phyloP scores from a whole-genome alignment of 1,284 basidiomycete genomes.

The Ustilago vetiveriae region DNA sequence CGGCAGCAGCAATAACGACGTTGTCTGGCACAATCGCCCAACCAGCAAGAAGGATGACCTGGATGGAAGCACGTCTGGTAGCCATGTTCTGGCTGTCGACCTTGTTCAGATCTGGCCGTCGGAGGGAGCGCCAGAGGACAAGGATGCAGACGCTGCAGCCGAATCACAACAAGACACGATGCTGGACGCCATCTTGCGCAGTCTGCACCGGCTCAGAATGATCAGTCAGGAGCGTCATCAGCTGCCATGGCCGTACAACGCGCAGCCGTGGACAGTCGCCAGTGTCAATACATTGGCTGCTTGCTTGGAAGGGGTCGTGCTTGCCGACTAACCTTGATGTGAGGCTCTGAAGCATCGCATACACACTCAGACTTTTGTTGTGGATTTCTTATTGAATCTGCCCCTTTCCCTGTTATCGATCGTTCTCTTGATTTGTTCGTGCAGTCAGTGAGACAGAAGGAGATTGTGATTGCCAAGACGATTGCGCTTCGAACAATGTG shows the following conservation, averaged over 20 bases:
- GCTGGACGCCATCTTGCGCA: slow-evolving; percentile 11
- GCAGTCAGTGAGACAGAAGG: too few relatives aligned
- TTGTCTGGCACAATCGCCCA: too few relatives aligned
- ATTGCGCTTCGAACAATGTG: too few relatives aligned
- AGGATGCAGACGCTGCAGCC: not conserved
- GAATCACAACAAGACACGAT: not conserved
- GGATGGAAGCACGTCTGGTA: not conserved
- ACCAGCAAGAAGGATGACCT: not conserved
- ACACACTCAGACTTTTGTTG: too few relatives aligned
- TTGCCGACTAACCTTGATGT: slow-evolving; percentile 9
- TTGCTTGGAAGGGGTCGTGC: slow-evolving; percentile 1
- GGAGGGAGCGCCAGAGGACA: too few relatives aligned
- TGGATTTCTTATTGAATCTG: too few relatives aligned
- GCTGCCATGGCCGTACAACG: slow-evolving; percentile 8
- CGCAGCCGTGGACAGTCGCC: slow-evolving; percentile 27
- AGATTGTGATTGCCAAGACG: too few relatives aligned
- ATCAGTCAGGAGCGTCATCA: slow-evolving; percentile 31
- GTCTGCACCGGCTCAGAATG: slow-evolving; percentile 31
- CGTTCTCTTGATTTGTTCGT: too few relatives aligned
- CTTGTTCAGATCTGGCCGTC: slow-evolving; percentile 8
- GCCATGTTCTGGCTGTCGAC: slow-evolving; percentile 16
- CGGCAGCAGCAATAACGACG: not conserved
- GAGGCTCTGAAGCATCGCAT: too few relatives aligned
- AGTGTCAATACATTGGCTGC: slow-evolving; percentile 17
- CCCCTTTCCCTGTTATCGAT: too few relatives aligned